These are phyloP conservation scores for Manihot esculenta DNA, from an alignment of 441 rosid species.

Conservation along the genomic window DNA sequence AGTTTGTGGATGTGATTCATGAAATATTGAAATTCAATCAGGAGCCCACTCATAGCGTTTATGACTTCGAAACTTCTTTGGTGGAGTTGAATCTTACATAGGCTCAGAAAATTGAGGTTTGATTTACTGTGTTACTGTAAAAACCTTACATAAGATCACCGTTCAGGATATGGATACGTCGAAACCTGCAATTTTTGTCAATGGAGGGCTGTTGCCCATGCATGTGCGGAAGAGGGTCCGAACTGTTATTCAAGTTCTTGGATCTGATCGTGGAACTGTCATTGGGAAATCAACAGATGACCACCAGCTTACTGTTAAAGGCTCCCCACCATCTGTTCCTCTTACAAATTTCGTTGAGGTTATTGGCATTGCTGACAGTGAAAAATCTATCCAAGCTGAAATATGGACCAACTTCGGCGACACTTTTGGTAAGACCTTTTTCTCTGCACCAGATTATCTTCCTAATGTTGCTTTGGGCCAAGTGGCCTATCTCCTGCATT, in stretches of 20 bases:
- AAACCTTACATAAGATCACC: too few relatives aligned
- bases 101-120: neutral
- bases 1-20: too few relatives aligned
- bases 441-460: neutral
- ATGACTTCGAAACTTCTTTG: too few relatives aligned
- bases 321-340: conserved; percentile 48
- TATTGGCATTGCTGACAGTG: conserved; percentile 83
- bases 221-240: conserved; percentile 72
- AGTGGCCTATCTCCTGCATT: neutral
- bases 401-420: conserved; percentile 77
- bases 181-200: conserved; percentile 47
- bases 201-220: conserved; percentile 55
- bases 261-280: conserved; percentile 51
- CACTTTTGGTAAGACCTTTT: conserved; percentile 51
- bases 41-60: too few relatives aligned
- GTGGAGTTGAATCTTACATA: too few relatives aligned
- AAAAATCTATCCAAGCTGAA: conserved; percentile 64
- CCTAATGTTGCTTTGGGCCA: neutral
- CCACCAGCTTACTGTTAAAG: conserved; percentile 54
- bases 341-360: conserved; percentile 71
- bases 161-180: too few relatives aligned
- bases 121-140: too few relatives aligned
- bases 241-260: conserved; percentile 61
- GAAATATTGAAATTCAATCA: too few relatives aligned
- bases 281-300: conserved; percentile 78